Percentiles rank a stretch among this genome's conserved stretches.
phyloP scores from a whole-genome alignment of 2,329 filamentous ascomycete species.

The Monilinia vaccinii-corymbosi region DNA sequence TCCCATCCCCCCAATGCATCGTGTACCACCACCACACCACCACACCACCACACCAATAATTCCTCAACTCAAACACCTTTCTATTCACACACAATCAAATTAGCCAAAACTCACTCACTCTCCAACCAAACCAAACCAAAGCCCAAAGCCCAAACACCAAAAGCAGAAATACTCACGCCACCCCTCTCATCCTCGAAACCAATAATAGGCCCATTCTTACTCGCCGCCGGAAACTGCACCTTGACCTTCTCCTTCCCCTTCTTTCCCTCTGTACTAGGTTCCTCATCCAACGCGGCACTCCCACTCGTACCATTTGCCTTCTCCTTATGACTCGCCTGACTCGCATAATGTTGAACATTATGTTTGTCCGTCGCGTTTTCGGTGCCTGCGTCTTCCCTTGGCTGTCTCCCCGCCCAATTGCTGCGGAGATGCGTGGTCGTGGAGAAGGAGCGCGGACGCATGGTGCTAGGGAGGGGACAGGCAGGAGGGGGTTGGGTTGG shows the following conservation, averaged over 20 bases:
- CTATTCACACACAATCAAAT: not conserved
- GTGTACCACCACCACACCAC: not conserved
- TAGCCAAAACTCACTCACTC: not conserved
- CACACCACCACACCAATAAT: not conserved
- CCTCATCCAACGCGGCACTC: not conserved
- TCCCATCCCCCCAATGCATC: not conserved
- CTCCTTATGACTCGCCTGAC: not conserved
- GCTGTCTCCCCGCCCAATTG: not conserved
- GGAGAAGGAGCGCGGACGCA: not conserved
- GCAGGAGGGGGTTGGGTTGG: not conserved
- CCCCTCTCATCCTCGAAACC: constrained; percentile 10
- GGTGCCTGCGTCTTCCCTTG: not conserved
- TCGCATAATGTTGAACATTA: not conserved
- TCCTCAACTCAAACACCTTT: not conserved
- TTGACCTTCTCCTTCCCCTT: not conserved
- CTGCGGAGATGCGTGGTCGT: not conserved
- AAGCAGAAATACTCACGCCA: not conserved
- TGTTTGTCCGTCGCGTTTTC: not conserved
- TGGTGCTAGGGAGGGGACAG: not conserved
- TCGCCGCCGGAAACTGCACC: not conserved
- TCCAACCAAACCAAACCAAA: not conserved
- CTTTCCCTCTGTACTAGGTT: not conserved
- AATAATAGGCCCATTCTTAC: not conserved
- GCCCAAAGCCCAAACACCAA: not conserved
- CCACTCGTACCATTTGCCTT: not conserved